phyloP scores from a whole-genome alignment of 148 eudicot species.

The Chenopodium berlandieri region DNA sequence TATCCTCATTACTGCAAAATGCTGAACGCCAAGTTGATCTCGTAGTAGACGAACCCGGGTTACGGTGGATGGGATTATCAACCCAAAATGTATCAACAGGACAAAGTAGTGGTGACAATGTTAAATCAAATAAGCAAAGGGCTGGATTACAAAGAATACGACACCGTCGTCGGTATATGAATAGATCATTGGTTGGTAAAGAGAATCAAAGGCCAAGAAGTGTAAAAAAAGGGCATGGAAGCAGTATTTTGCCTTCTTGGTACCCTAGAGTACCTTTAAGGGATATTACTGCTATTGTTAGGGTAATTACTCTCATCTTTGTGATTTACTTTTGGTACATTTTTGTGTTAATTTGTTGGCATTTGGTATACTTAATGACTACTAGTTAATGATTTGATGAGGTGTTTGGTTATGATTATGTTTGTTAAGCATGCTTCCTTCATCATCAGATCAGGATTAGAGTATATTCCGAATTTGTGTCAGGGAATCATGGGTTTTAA shows the following conservation, averaged over 20 bases:
- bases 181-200: constrained; percentile 16
- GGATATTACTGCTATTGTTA: constrained; percentile 49
- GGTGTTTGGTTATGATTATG: neutral
- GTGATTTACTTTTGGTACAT: neutral
- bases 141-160: constrained; percentile 2
- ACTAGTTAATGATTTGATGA: neutral
- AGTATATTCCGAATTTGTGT: neutral
- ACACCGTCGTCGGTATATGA: constrained; percentile 2
- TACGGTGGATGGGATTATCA: constrained; percentile 15
- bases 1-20: constrained; percentile 22
- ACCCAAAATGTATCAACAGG: neutral
- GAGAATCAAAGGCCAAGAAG: constrained; percentile 15
- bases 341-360: neutral
- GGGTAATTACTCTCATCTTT: constrained; percentile 37
- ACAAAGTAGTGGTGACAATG: constrained; percentile 4
- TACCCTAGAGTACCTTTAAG: constrained; percentile 60
- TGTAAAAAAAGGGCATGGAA: constrained; percentile 10
- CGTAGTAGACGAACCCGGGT: constrained; percentile 31
- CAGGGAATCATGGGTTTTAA: neutral
- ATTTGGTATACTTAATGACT: neutral
- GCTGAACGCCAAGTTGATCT: constrained; percentile 29
- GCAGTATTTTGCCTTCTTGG: constrained; percentile 54
- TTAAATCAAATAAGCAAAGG: constrained; percentile 2
- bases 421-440: neutral
- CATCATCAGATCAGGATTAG: neutral